Evolutionary conservation across 1,284 basidiomycete species (phyloP).

Genomic region (Porphyrellus sp.): DNA sequence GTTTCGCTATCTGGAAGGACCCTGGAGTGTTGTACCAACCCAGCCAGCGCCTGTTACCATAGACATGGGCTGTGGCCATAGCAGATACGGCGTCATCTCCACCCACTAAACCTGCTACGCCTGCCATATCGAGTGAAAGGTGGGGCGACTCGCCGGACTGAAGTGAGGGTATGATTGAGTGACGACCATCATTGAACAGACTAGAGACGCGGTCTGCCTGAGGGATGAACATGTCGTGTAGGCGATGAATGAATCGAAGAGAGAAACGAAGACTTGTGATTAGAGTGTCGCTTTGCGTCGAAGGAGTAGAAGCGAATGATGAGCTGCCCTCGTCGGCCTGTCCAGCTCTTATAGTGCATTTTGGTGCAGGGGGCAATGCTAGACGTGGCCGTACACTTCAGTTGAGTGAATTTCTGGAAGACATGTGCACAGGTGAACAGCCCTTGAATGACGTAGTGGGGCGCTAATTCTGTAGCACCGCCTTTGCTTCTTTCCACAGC

Average conservation of each 20-base stretch:
- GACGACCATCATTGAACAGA: neutral
- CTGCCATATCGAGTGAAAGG: neutral
- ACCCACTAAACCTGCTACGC: neutral
- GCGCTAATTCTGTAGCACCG: too few species aligned
- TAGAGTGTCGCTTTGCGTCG: neutral
- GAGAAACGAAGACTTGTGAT: too few species aligned
- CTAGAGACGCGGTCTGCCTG: neutral
- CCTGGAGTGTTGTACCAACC: neutral
- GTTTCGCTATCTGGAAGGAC: neutral
- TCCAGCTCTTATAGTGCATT: neutral
- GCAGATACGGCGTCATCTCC: neutral
- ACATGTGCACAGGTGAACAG: too few species aligned
- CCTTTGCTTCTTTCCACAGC: too few species aligned
- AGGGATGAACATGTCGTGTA: constrained; percentile 2
- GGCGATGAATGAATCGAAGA: too few species aligned
- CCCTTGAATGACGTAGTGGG: too few species aligned
- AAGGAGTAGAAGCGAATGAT: neutral
- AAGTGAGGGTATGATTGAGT: neutral
- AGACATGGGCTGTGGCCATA: neutral
- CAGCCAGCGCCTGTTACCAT: neutral
- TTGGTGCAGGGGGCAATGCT: neutral
- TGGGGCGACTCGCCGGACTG: neutral
- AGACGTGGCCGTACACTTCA: neutral
- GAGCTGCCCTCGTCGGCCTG: neutral
- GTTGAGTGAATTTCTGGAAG: too few species aligned